phyloP scores from a whole-genome alignment of 139 green algal species.

The Chlorella vulgaris region DNA sequence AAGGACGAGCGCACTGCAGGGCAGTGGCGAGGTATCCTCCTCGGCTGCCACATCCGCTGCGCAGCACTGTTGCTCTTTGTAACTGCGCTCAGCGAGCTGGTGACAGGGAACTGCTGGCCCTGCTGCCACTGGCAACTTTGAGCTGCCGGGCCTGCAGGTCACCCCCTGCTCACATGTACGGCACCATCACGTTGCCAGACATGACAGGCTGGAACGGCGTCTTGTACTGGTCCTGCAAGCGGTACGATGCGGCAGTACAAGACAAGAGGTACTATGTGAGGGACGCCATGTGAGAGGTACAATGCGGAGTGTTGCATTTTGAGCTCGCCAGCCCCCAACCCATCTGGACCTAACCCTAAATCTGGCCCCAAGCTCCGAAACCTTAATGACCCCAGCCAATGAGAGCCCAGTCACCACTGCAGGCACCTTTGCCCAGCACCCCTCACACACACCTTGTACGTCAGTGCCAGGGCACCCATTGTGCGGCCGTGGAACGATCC shows the following conservation, averaged over 20 bases:
- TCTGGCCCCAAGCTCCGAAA: no score
- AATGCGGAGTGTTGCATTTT: no score
- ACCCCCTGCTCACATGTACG: conserved; percentile 49
- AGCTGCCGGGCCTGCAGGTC: no score
- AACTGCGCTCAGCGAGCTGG: no score
- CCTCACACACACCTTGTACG: conserved; percentile 95
- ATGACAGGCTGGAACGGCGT: conserved; percentile 96
- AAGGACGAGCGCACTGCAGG: neutral
- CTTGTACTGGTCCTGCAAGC: conserved; percentile 79
- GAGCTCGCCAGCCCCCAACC: neutral
- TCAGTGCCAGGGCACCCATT: conserved; percentile 95
- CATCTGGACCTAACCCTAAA: no score
- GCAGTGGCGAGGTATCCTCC: no score
- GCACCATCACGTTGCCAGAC: conserved; percentile 63
- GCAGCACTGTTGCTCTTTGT: no score
- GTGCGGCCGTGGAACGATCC: conserved; percentile 97
- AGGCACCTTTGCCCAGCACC: neutral
- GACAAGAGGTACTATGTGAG: neutral
- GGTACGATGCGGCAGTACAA: neutral
- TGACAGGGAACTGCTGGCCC: no score
- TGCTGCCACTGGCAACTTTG: neutral
- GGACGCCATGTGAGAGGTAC: no score
- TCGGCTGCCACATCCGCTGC: no score
- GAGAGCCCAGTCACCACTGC: neutral
- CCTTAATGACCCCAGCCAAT: no score